A percentile compares a stretch with the other conserved stretches of the same genome.
Evolutionary conservation across 179 eudicot species (phyloP).

Genomic region (Actinidia polygama): DNA sequence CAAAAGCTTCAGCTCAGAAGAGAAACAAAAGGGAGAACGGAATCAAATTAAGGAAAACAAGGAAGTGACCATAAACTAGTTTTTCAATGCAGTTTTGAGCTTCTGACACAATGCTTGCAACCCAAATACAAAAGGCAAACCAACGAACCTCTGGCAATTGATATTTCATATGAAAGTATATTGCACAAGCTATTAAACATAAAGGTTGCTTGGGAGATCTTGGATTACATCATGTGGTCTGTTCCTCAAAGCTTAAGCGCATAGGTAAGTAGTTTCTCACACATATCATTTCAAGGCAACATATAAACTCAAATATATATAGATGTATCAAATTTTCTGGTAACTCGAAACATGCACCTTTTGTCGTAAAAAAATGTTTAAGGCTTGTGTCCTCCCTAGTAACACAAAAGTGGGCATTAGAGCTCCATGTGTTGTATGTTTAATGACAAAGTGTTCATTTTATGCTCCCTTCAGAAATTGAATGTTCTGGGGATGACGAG

Average conservation of each 20-base stretch:
- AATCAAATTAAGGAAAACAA: background rate
- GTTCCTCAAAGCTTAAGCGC: background rate
- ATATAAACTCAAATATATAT: background rate
- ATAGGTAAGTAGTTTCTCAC: background rate
- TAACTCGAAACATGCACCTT: background rate
- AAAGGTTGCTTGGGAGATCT: background rate
- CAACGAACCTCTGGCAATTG: background rate
- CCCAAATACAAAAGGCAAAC: background rate
- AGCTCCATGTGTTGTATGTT: background rate
- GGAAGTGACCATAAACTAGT: background rate
- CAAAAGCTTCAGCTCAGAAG: background rate
- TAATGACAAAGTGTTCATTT: background rate
- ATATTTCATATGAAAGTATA: background rate
- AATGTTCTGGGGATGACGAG: no score
- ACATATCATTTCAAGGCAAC: background rate
- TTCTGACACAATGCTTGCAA: background rate
- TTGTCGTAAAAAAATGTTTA: background rate
- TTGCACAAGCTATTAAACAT: conserved; percentile 2
- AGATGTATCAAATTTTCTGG: background rate
- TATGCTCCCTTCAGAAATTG: background rate
- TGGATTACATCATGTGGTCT: background rate
- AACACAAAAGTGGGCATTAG: background rate
- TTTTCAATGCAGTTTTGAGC: background rate
- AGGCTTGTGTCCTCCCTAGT: background rate
- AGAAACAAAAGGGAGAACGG: conserved; percentile 19